Percentiles rank a stretch among this genome's conserved stretches.
Conservation (phyloP, 257 asterid genomes). For the Jacaranda copaia region DNA sequence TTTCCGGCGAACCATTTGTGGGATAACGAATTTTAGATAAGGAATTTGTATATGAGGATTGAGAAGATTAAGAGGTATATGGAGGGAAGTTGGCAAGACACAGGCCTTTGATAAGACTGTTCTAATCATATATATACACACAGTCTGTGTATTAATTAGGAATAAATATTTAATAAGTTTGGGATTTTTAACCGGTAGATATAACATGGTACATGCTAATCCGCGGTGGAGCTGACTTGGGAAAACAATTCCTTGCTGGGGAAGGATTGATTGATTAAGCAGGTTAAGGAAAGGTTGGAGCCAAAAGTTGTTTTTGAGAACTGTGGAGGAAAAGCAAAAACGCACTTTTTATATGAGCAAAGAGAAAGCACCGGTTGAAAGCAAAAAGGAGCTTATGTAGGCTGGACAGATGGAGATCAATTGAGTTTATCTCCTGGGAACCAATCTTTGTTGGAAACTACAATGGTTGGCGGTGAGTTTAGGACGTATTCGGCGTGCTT, state of each 20-base stretch:
- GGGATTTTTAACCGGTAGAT: constrained; percentile 21
- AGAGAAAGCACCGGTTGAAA: neutral
- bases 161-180: constrained; percentile 23
- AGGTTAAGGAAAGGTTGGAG: neutral
- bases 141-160: neutral
- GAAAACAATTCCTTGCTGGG: constrained; percentile 19
- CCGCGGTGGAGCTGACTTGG: constrained; percentile 19
- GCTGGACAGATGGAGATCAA: constrained; percentile 8
- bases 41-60: neutral
- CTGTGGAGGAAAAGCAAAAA: neutral
- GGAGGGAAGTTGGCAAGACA: constrained; percentile 36
- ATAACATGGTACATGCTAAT: constrained; percentile 13
- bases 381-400: constrained; percentile 8
- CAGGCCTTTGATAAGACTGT: neutral
- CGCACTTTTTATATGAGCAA: neutral
- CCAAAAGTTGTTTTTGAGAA: neutral
- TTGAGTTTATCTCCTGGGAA: neutral
- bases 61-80: constrained; percentile 24
- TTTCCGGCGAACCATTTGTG: constrained; percentile 38
- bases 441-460: neutral
- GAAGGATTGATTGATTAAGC: constrained; percentile 15
- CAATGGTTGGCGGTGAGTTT: neutral
- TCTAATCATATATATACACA: neutral
- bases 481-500: neutral
- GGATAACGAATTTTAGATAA: neutral